Evolutionary conservation across 306 rosid genomes (phyloP).

Genomic region (Herpetospermum pedunculosum): DNA sequence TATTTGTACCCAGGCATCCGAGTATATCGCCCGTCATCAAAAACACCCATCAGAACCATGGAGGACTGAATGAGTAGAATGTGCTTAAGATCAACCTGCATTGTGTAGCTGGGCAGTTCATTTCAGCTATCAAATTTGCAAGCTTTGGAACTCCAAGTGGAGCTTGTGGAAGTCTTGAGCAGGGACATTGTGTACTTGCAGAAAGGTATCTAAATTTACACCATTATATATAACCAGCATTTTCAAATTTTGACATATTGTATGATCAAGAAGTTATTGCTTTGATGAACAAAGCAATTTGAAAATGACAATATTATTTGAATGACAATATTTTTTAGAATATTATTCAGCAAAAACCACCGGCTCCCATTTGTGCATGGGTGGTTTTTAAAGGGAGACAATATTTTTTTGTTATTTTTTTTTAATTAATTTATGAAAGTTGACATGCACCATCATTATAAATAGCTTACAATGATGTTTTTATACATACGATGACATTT

Average conservation of each 20-base stretch:
- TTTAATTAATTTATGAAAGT: too few species aligned
- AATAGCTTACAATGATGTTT: too few species aligned
- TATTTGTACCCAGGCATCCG: conserved; percentile 51
- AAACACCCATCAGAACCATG: conserved; percentile 31
- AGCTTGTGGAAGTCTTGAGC: conserved; percentile 52
- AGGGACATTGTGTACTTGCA: conserved; percentile 42
- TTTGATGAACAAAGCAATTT: too few species aligned
- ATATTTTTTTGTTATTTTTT: too few species aligned
- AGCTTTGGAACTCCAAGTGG: conserved; percentile 82
- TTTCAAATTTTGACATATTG: background rate
- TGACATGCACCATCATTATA: too few species aligned
- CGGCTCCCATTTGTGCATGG: too few species aligned
- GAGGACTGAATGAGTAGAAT: conserved; percentile 26
- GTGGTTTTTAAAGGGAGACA: too few species aligned
- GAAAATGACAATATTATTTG: too few species aligned
- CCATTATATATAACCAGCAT: background rate
- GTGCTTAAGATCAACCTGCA: conserved; percentile 40
- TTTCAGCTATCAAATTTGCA: conserved; percentile 61
- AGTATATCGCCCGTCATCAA: conserved; percentile 28
- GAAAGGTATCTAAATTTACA: conserved; percentile 35
- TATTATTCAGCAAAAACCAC: too few species aligned
- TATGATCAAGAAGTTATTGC: too few species aligned
- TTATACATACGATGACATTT: too few species aligned
- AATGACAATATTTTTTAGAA: too few species aligned
- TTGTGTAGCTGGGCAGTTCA: conserved; percentile 50